These are phyloP conservation scores for Fragilaria radians DNA, from an alignment of 108 stramenopile species.

Conservation along the genomic window DNA sequence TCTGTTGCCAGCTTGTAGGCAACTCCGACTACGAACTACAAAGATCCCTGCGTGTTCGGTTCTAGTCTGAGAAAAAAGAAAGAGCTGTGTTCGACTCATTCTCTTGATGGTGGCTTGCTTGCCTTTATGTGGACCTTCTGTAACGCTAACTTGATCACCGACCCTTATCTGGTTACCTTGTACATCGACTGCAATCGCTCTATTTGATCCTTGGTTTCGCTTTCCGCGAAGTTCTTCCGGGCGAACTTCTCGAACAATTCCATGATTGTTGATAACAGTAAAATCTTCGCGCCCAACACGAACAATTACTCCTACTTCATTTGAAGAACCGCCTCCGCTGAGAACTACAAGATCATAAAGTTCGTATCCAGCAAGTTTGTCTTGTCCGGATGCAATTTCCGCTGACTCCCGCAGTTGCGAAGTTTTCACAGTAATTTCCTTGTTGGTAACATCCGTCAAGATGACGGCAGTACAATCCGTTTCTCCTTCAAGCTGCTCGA, in stretches of 20 bases:
- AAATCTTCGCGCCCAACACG: conserved; percentile 90
- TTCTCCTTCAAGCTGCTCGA: conserved; percentile 75
- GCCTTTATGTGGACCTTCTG: conserved; percentile 85
- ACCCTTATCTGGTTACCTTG: conserved; percentile 80
- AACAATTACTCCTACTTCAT: conserved; percentile 90
- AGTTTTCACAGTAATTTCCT: conserved; percentile 83
- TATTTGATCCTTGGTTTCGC: conserved; percentile 68
- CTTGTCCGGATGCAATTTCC: conserved; percentile 83
- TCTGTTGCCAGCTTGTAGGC: conserved; percentile 67
- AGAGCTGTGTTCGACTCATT: conserved; percentile 83
- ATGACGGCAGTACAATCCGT: conserved; percentile 82
- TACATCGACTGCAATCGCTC: conserved; percentile 84
- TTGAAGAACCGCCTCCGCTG: conserved; percentile 82
- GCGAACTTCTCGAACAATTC: conserved; percentile 72
- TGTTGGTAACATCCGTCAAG: conserved; percentile 87
- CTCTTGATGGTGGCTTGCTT: conserved; percentile 88
- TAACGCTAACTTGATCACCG: conserved; percentile 82
- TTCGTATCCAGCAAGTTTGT: conserved; percentile 82
- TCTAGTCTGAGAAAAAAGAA: conserved; percentile 83
- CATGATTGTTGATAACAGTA: conserved; percentile 86
- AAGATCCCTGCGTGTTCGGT: conserved; percentile 86
- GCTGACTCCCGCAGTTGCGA: conserved; percentile 83
- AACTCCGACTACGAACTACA: conserved; percentile 82
- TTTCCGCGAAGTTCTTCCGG: conserved; percentile 90
- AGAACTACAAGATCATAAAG: conserved; percentile 86